Percentiles rank a stretch among this genome's conserved stretches.
phyloP scores from a whole-genome alignment of 2,329 filamentous ascomycete genomes.

The Cordyceps cateniannulata region DNA sequence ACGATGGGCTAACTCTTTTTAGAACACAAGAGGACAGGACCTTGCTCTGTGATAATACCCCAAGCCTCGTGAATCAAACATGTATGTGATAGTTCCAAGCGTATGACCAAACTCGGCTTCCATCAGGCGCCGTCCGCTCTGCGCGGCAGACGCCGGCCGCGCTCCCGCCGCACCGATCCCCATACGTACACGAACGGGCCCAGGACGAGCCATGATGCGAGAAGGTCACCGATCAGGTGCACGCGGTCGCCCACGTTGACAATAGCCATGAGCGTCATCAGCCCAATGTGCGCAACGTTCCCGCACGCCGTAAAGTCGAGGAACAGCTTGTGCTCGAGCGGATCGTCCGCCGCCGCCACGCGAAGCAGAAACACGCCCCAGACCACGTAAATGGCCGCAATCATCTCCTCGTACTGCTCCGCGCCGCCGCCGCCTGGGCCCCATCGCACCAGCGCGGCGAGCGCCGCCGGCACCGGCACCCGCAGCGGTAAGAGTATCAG shows the following conservation, averaged over 20 bases:
- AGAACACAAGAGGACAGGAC: background rate
- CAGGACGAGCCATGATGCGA: background rate
- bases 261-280: constrained; percentile 8
- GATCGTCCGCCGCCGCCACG: background rate
- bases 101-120: background rate
- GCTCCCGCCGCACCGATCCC: background rate
- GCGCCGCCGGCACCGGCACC: background rate
- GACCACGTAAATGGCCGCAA: background rate
- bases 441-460: background rate
- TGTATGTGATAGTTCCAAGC: too few relatives aligned
- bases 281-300: background rate
- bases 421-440: constrained; percentile 7
- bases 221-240: constrained; percentile 1
- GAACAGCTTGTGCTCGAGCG: background rate
- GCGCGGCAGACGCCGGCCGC: background rate
- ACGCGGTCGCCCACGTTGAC: background rate
- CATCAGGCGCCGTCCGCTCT: background rate
- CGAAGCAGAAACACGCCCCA: background rate
- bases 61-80: background rate
- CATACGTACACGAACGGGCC: constrained; percentile 1
- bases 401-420: constrained; percentile 12
- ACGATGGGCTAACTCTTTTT: background rate
- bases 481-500: background rate
- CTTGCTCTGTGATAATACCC: background rate
- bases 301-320: constrained; percentile 3